A percentile compares a stretch with the other conserved stretches of the same genome.
phyloP scores from a whole-genome alignment of 2,329 filamentous ascomycete genomes.

The Sphaerulina populicola region DNA sequence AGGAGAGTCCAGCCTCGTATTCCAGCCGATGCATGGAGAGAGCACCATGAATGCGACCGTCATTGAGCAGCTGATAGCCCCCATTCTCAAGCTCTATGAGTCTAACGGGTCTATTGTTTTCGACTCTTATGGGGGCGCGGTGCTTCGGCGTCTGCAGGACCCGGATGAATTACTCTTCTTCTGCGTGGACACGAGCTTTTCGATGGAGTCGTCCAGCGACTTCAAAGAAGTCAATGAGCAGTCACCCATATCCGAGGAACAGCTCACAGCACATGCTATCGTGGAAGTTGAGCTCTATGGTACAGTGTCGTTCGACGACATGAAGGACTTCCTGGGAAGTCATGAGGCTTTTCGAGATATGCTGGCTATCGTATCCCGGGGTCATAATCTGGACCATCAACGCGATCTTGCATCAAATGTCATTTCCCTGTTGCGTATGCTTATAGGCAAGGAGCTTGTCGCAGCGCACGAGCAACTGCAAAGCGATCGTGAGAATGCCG shows the following conservation, averaged over 20 bases:
- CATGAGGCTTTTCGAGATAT: slow-evolving; percentile 30
- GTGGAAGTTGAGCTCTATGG: slow-evolving; percentile 13
- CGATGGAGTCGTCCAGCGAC: slow-evolving; percentile 29
- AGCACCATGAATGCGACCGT: slow-evolving; percentile 31
- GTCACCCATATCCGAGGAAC: slow-evolving; percentile 8
- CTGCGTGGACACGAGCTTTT: slow-evolving; percentile 32
- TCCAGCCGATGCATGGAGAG: slow-evolving; percentile 29
- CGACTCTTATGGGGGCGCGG: slow-evolving; percentile 29
- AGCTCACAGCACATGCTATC: slow-evolving; percentile 1
- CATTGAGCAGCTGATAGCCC: slow-evolving; percentile 32
- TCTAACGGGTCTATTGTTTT: slow-evolving; percentile 33
- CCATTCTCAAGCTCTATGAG: slow-evolving; percentile 29
- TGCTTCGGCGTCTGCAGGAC: slow-evolving; percentile 22
- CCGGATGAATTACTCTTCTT: slow-evolving; percentile 34
- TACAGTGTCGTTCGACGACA: slow-evolving; percentile 18
- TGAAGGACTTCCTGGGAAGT: slow-evolving; percentile 23
- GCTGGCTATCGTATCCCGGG: slow-evolving; percentile 21
- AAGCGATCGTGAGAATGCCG: background rate
- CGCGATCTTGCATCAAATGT: slow-evolving; percentile 13
- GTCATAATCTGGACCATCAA: background rate
- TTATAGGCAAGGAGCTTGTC: slow-evolving; percentile 12
- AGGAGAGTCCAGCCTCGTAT: slow-evolving; percentile 31
- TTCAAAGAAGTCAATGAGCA: slow-evolving; percentile 29
- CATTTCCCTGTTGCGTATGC: slow-evolving; percentile 18
- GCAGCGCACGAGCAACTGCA: slow-evolving; percentile 12